Evolutionary conservation across 1,284 basidiomycete genomes (phyloP).

Genomic region (Melanopsichium pennsylvanicum): DNA sequence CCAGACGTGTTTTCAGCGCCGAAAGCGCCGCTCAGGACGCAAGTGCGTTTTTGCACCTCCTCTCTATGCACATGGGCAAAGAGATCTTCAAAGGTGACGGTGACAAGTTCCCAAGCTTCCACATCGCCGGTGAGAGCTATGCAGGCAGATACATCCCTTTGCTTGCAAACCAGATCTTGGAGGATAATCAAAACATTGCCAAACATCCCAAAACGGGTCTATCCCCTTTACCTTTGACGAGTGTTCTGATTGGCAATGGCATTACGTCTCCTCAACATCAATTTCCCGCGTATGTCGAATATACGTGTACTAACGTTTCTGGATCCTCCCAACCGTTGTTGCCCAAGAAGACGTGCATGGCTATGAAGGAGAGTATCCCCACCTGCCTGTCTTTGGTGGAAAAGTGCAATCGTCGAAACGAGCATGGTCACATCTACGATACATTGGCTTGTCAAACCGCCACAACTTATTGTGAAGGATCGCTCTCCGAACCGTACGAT

Average conservation of each 20-base stretch:
- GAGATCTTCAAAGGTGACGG: slow-evolving; percentile 37
- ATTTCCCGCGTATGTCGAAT: slow-evolving; percentile 59
- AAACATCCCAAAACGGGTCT: slow-evolving; percentile 53
- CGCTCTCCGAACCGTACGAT: slow-evolving; percentile 53
- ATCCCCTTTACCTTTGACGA: slow-evolving; percentile 48
- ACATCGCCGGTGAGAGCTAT: slow-evolving; percentile 63
- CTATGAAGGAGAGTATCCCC: slow-evolving; percentile 48
- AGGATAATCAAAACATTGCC: slow-evolving; percentile 53
- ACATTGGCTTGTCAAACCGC: slow-evolving; percentile 52
- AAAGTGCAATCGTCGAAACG: slow-evolving; percentile 57
- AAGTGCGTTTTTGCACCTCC: slow-evolving; percentile 61
- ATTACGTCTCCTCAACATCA: slow-evolving; percentile 61
- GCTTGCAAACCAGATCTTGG: slow-evolving; percentile 54
- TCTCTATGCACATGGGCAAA: slow-evolving; percentile 51
- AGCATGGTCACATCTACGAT: slow-evolving; percentile 44
- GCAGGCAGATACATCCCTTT: slow-evolving; percentile 59
- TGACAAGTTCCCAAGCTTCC: slow-evolving; percentile 37
- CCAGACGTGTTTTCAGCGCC: slow-evolving; percentile 51
- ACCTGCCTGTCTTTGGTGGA: slow-evolving; percentile 51
- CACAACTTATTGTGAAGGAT: slow-evolving; percentile 52
- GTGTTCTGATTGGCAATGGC: slow-evolving; percentile 63
- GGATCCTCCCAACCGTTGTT: slow-evolving; percentile 50
- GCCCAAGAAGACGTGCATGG: slow-evolving; percentile 42
- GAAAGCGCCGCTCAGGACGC: slow-evolving; percentile 58
- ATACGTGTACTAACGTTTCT: slow-evolving; percentile 57